Conservation (phyloP, 495 filamentous ascomycete genomes). For the Thermothielavioides terrestris region DNA sequence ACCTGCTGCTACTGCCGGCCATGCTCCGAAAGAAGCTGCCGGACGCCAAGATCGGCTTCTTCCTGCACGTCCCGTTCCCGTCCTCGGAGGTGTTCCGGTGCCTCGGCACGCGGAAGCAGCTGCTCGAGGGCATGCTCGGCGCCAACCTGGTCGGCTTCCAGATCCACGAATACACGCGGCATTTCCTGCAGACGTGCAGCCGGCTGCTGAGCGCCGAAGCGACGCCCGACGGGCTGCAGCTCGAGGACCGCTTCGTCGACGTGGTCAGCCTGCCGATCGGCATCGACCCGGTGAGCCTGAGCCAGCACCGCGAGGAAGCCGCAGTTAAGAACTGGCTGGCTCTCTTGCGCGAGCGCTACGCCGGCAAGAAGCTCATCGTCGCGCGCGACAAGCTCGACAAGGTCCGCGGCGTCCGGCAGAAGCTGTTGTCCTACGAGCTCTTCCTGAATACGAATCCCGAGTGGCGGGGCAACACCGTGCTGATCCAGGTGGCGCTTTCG, state of each 20-base stretch:
- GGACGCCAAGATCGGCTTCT: conserved; percentile 89
- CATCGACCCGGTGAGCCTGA: conserved; percentile 71
- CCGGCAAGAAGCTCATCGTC: conserved; percentile 80
- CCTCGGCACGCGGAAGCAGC: conserved; percentile 69
- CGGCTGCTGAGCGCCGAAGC: conserved; percentile 79
- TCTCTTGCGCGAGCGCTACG: conserved; percentile 68
- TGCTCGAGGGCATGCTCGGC: conserved; percentile 84
- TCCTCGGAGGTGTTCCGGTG: conserved; percentile 93
- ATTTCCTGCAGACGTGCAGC: conserved; percentile 91
- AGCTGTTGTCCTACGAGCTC: conserved; percentile 83
- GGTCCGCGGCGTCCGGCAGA: conserved; percentile 83
- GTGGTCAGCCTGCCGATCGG: conserved; percentile 69
- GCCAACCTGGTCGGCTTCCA: conserved; percentile 89
- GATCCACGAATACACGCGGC: conserved; percentile 81
- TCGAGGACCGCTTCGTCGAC: conserved; percentile 89
- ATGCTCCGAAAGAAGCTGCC: conserved; percentile 84
- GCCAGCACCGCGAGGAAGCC: conserved; percentile 57
- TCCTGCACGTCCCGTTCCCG: conserved; percentile 88
- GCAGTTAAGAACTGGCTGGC: conserved; percentile 71
- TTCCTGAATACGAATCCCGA: conserved; percentile 89
- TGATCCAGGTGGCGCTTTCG: conserved; percentile 89
- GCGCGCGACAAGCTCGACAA: conserved; percentile 88
- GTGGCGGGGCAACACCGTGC: conserved; percentile 75
- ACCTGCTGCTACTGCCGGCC: conserved; percentile 78
- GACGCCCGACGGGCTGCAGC: conserved; percentile 73